Percentiles rank a stretch among this genome's conserved stretches.
Conservation (phyloP, 768 basidiomycete genomes). For the Tricholoma matsutake region DNA sequence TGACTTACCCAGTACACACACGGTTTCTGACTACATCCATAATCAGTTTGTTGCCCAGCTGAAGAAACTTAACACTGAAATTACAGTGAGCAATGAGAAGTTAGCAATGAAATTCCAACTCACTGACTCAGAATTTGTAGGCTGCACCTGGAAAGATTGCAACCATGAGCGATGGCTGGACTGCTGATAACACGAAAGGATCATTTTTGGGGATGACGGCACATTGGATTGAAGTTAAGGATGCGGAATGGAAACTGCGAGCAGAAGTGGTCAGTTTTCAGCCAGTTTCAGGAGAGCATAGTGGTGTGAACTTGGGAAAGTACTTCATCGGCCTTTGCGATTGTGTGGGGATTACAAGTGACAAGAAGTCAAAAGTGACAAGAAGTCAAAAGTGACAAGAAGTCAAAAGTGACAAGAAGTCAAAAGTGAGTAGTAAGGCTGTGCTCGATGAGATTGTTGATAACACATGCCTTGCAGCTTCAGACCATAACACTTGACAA, state of each 20-base stretch:
- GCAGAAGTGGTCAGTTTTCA: conserved; percentile 21
- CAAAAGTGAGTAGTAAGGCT: too few species aligned
- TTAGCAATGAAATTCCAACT: too few species aligned
- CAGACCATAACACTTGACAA: conserved; percentile 20
- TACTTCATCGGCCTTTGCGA: conserved; percentile 21
- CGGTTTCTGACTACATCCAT: conserved; percentile 14
- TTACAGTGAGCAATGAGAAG: too few species aligned
- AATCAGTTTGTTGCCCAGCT: conserved; percentile 12
- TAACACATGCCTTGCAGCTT: conserved; percentile 13
- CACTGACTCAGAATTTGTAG: conserved; percentile 1
- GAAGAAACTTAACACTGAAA: background rate
- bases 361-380: too few species aligned
- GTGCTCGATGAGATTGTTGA: background rate
- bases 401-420: too few species aligned
- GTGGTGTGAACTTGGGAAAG: conserved; percentile 22
- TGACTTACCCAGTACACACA: conserved; percentile 8
- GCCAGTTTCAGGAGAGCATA: conserved; percentile 20
- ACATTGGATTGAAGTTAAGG: conserved; percentile 22
- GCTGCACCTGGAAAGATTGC: conserved; percentile 15
- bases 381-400: too few species aligned
- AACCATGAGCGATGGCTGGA: conserved; percentile 16
- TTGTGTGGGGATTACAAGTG: too few species aligned
- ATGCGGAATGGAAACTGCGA: conserved; percentile 19
- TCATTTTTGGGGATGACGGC: conserved; percentile 13
- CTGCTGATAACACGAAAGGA: conserved; percentile 11